These are phyloP conservation scores for Lasiodiplodia sp. DNA, from an alignment of 2,329 filamentous ascomycete genomes.

Conservation along the genomic window DNA sequence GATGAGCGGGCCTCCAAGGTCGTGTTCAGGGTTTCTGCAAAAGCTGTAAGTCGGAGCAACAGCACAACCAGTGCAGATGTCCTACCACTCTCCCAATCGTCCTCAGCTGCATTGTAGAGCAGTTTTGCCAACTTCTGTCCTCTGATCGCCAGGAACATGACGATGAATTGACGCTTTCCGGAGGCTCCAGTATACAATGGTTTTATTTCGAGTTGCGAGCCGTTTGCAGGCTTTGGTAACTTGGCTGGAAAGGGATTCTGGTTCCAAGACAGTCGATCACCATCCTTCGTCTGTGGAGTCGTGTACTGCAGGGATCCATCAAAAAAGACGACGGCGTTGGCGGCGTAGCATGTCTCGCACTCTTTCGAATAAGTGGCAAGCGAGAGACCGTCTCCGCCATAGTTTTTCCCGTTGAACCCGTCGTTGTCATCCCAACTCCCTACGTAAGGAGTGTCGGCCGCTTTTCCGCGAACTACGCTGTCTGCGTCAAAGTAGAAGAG, in stretches of 20 bases:
- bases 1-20: background rate
- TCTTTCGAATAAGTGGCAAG: background rate
- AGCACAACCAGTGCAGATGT: accelerated
- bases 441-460: background rate
- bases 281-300: background rate
- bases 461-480: background rate
- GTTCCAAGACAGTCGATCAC: background rate
- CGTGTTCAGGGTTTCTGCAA: background rate
- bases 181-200: background rate
- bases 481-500: background rate
- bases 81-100: background rate
- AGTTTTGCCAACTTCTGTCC: background rate
- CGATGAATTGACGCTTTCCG: background rate
- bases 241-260: background rate
- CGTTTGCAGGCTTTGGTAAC: background rate
- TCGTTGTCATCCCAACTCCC: background rate
- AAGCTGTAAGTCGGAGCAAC: background rate
- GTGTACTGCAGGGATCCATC: background rate
- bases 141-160: background rate
- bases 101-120: background rate
- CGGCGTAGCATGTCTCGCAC: background rate
- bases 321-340: background rate
- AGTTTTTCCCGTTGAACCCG: background rate
- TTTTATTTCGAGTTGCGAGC: background rate
- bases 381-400: background rate